These are phyloP conservation scores for Parathielavia appendiculata DNA, from an alignment of 495 filamentous ascomycete genomes.

Conservation along the genomic window DNA sequence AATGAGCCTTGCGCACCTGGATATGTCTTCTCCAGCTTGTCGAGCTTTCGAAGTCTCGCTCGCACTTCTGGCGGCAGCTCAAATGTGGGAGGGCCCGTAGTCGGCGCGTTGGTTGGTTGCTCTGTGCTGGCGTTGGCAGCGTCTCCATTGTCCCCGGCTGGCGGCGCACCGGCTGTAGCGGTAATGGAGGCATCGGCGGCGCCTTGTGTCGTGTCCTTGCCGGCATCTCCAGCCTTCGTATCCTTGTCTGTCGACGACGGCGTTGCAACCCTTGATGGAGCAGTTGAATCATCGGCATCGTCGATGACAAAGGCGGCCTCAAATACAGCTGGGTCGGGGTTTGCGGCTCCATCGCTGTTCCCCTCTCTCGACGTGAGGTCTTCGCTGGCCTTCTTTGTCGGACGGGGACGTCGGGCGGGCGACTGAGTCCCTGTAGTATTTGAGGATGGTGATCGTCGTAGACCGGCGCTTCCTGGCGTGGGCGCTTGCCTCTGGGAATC, in stretches of 20 bases:
- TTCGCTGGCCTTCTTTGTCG: conserved; percentile 47
- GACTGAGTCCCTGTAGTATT: conserved; percentile 36
- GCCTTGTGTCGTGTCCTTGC: conserved; percentile 27
- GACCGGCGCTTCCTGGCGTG: conserved; percentile 44
- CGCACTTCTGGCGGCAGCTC: conserved; percentile 72
- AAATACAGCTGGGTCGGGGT: conserved; percentile 78
- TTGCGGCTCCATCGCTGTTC: conserved; percentile 40
- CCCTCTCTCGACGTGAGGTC: conserved; percentile 28
- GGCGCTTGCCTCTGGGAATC: conserved; percentile 31
- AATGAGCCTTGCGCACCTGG: conserved; percentile 53
- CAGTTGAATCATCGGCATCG: conserved; percentile 57
- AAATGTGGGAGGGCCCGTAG: conserved; percentile 24
- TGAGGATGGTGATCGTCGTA: conserved; percentile 49
- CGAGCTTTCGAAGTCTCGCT: conserved; percentile 66
- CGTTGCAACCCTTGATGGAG: conserved; percentile 43
- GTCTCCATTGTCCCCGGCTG: conserved; percentile 12
- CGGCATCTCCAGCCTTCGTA: conserved; percentile 25
- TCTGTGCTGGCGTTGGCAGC: conserved; percentile 11
- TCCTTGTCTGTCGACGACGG: conserved; percentile 41
- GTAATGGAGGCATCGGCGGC: conserved; percentile 3
- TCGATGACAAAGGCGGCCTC: conserved; percentile 78
- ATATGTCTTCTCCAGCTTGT: conserved; percentile 82
- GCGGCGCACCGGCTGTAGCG: conserved; percentile 1
- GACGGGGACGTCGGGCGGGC: conserved; percentile 38
- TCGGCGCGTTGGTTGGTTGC: neutral